phyloP scores from a whole-genome alignment of 345 rosid species.

The Anacardium occidentale region DNA sequence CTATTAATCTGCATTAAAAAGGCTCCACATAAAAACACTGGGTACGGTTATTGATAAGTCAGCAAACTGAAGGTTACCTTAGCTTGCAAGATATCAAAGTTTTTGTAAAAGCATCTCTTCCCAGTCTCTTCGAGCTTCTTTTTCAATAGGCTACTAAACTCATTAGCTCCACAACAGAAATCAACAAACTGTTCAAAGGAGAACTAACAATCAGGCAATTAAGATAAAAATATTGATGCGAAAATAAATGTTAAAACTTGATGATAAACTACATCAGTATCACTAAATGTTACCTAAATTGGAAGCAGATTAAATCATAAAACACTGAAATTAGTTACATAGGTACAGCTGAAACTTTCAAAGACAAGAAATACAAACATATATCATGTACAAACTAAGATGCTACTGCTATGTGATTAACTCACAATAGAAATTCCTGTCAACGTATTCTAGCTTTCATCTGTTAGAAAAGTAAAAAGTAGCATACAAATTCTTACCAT shows the following conservation, averaged over 20 bases:
- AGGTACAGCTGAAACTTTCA: background rate
- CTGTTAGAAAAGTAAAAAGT: too few species aligned
- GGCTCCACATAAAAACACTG: background rate
- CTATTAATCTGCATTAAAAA: too few species aligned
- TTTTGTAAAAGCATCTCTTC: conserved; percentile 77
- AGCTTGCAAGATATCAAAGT: conserved; percentile 68
- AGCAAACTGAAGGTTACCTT: conserved; percentile 50
- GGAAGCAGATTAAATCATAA: background rate
- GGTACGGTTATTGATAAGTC: background rate
- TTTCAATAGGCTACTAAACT: conserved; percentile 80
- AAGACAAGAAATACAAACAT: background rate
- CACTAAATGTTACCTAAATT: background rate
- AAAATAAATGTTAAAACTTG: background rate
- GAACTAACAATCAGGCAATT: conserved; percentile 15
- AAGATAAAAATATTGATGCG: background rate
- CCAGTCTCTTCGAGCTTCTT: conserved; percentile 76
- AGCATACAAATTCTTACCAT: conserved; percentile 53
- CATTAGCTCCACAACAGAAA: conserved; percentile 96
- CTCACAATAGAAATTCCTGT: too few species aligned
- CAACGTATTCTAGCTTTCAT: too few species aligned
- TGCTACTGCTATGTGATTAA: too few species aligned
- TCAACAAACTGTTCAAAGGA: conserved; percentile 71
- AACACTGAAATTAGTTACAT: background rate
- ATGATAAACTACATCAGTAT: background rate
- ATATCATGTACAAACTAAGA: too few species aligned